Evolutionary conservation across 768 basidiomycete species (phyloP).

Genomic region (Paxillus involutus): DNA sequence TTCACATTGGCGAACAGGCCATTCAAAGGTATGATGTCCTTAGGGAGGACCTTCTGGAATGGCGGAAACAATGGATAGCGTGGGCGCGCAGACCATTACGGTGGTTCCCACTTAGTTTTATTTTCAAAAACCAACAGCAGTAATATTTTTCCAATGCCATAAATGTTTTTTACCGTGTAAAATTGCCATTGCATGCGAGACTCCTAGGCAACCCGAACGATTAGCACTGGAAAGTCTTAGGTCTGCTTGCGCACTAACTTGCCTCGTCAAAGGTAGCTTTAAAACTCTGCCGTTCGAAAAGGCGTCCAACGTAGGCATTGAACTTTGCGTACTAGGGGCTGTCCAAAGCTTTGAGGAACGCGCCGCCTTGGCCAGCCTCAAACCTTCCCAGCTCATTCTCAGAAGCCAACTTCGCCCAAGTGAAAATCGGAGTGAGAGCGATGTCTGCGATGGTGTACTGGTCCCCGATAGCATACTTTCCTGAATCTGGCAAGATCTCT

Average conservation of each 20-base stretch:
- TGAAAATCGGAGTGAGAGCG: slow-evolving; percentile 59
- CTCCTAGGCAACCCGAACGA: slow-evolving; percentile 8
- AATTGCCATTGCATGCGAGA: no score
- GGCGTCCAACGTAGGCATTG: slow-evolving; percentile 44
- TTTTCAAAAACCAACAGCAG: no score
- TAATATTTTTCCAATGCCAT: no score
- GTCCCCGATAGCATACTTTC: slow-evolving; percentile 35
- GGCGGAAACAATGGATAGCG: no score
- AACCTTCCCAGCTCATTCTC: slow-evolving; percentile 54
- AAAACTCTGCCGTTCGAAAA: slow-evolving; percentile 54
- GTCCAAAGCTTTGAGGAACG: slow-evolving; percentile 39
- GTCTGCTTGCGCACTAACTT: slow-evolving; percentile 13
- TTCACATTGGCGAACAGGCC: no score
- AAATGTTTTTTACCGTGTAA: no score
- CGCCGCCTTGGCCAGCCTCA: slow-evolving; percentile 46
- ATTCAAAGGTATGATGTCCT: no score
- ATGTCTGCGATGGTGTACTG: slow-evolving; percentile 58
- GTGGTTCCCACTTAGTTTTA: no score
- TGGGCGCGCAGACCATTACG: no score
- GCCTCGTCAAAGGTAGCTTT: slow-evolving; percentile 56
- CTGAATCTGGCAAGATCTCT: slow-evolving; percentile 41
- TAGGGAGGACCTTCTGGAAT: no score
- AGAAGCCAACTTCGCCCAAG: slow-evolving; percentile 44
- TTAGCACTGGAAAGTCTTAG: not conserved
- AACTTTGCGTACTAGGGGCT: slow-evolving; percentile 48